phyloP scores from a whole-genome alignment of 805 yeast genomes.

The Saccharomycopsis sp. region DNA sequence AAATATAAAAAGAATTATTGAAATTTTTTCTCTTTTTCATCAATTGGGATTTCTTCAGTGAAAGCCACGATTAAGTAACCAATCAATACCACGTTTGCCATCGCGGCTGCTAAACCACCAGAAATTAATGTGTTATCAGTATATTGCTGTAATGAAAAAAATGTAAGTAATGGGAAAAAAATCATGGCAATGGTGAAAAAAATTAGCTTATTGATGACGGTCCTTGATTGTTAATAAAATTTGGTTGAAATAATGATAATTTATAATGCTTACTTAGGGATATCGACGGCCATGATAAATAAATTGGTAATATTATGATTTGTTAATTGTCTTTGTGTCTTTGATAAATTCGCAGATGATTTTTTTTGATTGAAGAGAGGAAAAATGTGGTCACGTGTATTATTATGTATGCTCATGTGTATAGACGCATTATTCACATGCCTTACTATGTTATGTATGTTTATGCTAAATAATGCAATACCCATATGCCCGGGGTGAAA shows the following conservation, averaged over 20 bases:
- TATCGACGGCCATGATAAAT: background rate
- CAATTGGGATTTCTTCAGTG: constrained; percentile 42
- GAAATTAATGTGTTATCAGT: constrained; percentile 48
- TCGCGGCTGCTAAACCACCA: constrained; percentile 73
- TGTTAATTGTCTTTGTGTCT: background rate
- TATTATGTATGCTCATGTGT: no score
- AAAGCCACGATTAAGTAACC: constrained; percentile 70
- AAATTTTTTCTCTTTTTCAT: constrained; percentile 21
- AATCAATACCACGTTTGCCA: constrained; percentile 64
- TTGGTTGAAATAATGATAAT: constrained; percentile 1
- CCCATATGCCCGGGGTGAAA: no score
- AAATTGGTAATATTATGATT: no score
- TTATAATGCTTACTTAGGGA: background rate
- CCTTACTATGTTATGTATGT: no score
- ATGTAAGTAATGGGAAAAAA: constrained; percentile 50
- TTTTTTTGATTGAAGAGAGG: no score
- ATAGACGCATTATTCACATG: no score
- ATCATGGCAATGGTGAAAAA: constrained; percentile 74
- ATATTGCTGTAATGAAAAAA: constrained; percentile 31
- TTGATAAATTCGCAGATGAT: no score
- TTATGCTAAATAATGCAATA: no score
- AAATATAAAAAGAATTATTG: no score
- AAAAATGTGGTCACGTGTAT: no score
- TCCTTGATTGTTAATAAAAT: background rate
- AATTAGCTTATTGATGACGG: constrained; percentile 57